Evolutionary conservation across 257 asterid genomes (phyloP), one percentile per base, ranked within the genome.

Genomic region (Solanum paucissectum): DNA sequence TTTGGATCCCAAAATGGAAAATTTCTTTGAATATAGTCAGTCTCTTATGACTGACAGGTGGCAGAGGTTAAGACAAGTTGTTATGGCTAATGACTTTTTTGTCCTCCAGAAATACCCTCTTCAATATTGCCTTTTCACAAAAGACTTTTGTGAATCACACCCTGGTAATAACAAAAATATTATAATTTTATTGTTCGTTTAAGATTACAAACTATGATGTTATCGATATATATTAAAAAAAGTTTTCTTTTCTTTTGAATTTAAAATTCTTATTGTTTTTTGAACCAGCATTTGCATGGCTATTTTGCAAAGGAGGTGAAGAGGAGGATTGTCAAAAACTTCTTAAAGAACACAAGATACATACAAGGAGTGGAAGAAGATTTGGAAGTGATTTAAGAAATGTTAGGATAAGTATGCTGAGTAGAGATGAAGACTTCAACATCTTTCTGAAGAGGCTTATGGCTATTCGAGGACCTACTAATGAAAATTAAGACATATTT

Each of bases 201-300:
- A 38, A 38, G 42, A 38, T 38, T 38, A 38, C 42, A 38, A 38
- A 10, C 42, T 38, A 34, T 34, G 37, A 34, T 34, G 37, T 34
- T 34, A 34, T 5, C 7, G 37, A 34, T 34, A 34, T 34, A 34
- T 34, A 34, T 34, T 34, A 7, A 34, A 34, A 5, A 3, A 3
- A 3, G 4, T 34, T 34, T 34, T 34, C 37, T 34, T 34, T 34
- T 34, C 37, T 34, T 34, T 34, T 34, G 37, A 34, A 34, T 34
- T 34, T 34, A 7, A 34, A 46, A 14, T 46, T 46, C 7, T 12
- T 46, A 46, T 34, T 33, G 1, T 55, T 18, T 55, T 84, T 55
- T 44, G 69, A 44, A 64, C 88, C 94, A 95, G 98, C 95, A 38
- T 97, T 95, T 91, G 99, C 99, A 5, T 95, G 99, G 98, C 66